A percentile compares a stretch with the other conserved stretches of the same genome.
Evolutionary conservation across 2,329 filamentous ascomycete species (phyloP).

Genomic region (Aspergillus piperis): DNA sequence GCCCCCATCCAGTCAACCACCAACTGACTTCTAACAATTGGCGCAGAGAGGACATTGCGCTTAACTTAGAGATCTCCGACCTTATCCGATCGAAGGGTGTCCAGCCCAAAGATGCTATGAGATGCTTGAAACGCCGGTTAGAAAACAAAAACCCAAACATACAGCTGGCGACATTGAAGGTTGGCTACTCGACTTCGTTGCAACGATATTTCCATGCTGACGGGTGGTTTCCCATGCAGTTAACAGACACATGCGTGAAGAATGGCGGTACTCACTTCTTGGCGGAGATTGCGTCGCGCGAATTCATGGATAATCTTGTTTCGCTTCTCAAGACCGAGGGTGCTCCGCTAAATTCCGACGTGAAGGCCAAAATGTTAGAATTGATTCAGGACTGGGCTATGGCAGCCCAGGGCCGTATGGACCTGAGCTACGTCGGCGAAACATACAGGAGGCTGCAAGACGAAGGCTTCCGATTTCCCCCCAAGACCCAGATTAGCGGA

Average conservation of each 20-base stretch:
- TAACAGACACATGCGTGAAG: constrained; percentile 98
- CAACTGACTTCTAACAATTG: constrained; percentile 12
- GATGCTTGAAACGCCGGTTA: constrained; percentile 88
- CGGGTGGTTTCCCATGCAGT: constrained; percentile 48
- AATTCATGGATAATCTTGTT: constrained; percentile 97
- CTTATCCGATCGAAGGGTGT: constrained; percentile 96
- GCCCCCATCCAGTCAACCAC: not conserved
- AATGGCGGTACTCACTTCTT: constrained; percentile 97
- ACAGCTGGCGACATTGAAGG: constrained; percentile 90
- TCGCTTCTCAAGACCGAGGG: constrained; percentile 84
- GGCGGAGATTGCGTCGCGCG: constrained; percentile 88
- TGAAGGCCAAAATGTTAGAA: constrained; percentile 87
- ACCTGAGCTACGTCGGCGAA: constrained; percentile 82
- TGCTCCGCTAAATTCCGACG: constrained; percentile 75
- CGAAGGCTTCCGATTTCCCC: constrained; percentile 88
- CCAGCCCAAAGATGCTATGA: constrained; percentile 97
- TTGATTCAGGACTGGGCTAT: constrained; percentile 91
- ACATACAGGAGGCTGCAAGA: constrained; percentile 79
- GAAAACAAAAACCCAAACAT: constrained; percentile 98
- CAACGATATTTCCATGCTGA: constrained; percentile 24
- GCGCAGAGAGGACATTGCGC: constrained; percentile 84
- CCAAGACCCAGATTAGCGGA: constrained; percentile 81
- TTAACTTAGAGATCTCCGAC: constrained; percentile 98
- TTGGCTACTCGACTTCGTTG: constrained; percentile 46
- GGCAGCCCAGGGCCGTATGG: constrained; percentile 80